A percentile compares a stretch with the other conserved stretches of the same genome.
Evolutionary conservation across 495 filamentous ascomycete genomes (phyloP).

Genomic region (Neurospora sp.): DNA sequence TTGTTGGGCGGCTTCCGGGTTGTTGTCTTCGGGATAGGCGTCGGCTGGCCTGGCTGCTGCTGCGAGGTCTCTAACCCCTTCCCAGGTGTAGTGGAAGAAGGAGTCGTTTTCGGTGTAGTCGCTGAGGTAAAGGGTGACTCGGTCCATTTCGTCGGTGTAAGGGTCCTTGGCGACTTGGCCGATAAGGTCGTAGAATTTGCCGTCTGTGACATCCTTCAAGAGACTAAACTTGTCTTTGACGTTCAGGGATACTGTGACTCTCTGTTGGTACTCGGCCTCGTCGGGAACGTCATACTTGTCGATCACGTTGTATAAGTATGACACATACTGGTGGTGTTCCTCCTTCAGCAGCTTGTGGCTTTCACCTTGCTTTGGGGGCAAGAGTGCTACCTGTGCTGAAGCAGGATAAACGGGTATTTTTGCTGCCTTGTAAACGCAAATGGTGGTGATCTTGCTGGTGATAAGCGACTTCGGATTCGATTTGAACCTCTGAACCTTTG

Average conservation of each 20-base stretch:
- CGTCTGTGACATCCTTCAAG: conserved; percentile 51
- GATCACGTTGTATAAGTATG: conserved; percentile 29
- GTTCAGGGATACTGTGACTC: conserved; percentile 26
- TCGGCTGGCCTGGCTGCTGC: conserved; percentile 15
- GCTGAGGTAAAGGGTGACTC: conserved; percentile 61
- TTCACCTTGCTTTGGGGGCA: conserved; percentile 1
- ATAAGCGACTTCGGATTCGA: conserved; percentile 26
- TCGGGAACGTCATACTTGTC: conserved; percentile 34
- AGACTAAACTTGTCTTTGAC: conserved; percentile 49
- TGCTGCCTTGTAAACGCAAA: conserved; percentile 29
- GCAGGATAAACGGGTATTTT: conserved; percentile 28
- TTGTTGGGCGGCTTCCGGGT: background rate
- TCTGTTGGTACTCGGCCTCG: conserved; percentile 35
- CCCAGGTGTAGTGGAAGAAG: conserved; percentile 49
- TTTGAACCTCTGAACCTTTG: conserved; percentile 22
- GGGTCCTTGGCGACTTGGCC: conserved; percentile 67
- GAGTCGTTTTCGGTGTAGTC: conserved; percentile 69
- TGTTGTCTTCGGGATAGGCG: conserved; percentile 26
- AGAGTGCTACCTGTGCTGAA: conserved; percentile 25
- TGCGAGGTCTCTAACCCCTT: conserved; percentile 25
- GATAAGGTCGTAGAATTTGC: conserved; percentile 57
- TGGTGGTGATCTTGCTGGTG: conserved; percentile 21
- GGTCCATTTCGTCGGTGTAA: conserved; percentile 30
- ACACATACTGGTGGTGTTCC: conserved; percentile 28
- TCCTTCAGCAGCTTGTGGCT: conserved; percentile 8